Conservation (phyloP, 108 stramenopile genomes). For the Aureococcus anophagefferens region DNA sequence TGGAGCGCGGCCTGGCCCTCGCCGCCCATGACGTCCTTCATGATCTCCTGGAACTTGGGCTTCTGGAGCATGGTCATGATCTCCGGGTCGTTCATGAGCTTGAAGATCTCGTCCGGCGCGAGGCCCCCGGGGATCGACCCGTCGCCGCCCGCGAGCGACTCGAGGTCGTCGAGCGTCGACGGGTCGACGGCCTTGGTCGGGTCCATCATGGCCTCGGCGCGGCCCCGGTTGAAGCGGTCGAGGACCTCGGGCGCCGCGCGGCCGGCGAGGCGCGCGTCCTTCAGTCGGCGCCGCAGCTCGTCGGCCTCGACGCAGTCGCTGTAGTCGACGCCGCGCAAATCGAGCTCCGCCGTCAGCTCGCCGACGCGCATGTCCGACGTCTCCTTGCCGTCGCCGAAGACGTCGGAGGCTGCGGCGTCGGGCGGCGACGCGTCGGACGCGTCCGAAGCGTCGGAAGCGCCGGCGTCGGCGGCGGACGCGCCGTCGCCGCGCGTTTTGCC, state of each 20-base stretch:
- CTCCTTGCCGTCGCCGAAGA: background rate
- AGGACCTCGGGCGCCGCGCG: background rate
- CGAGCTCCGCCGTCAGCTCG: background rate
- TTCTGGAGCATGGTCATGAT: conserved; percentile 45
- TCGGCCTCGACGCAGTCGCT: background rate
- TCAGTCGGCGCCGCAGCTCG: background rate
- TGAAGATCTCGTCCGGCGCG: conserved; percentile 40
- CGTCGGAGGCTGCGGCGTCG: too few species aligned
- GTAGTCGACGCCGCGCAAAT: background rate
- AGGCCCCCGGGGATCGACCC: conserved; percentile 54
- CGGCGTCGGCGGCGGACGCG: too few species aligned
- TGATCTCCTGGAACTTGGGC: conserved; percentile 53
- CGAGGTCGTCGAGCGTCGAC: conserved; percentile 29
- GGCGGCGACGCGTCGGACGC: too few species aligned
- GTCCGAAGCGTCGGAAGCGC: too few species aligned
- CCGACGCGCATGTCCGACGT: background rate
- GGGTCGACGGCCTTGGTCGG: background rate
- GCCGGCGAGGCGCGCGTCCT: background rate
- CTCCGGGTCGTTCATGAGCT: conserved; percentile 44
- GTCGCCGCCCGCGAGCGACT: conserved; percentile 33
- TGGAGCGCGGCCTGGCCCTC: conserved; percentile 24
- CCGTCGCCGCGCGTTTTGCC: too few species aligned
- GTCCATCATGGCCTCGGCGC: background rate
- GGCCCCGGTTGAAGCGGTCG: background rate
- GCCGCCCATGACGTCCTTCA: conserved; percentile 50